Evolutionary conservation across 2,329 filamentous ascomycete species (phyloP), one percentile per base, ranked within the genome.

Genomic region (Talaromyces funiculosus): DNA sequence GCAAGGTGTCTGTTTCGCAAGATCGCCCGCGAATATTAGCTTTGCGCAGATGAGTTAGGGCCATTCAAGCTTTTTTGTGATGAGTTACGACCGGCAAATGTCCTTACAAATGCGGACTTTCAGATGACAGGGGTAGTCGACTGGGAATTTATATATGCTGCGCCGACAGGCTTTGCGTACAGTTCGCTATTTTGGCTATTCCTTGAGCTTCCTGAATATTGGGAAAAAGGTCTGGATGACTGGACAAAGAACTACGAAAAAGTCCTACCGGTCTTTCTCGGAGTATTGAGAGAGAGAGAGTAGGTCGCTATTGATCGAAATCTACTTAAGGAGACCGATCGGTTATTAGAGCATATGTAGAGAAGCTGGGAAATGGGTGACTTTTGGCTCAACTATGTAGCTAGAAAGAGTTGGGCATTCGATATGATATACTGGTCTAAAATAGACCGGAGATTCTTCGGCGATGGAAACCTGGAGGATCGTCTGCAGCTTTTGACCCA

Each of bases 91-190:
- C 69, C 67, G 2, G 61, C 64, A 9, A 71, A 72, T 59, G 63
- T 71, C 7, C 38, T 43, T 43, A 2, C 53, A 62, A 18, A 51
- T 53, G 10, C 12, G 57, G 47, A n/a, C n/a, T 10, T 45, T 67
- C 3, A 51, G 64, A 3, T 68, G 20, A 59, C 61, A 1, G 67
- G 61, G 0, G 67, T 65, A 3, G 64, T 72, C n/a, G 69, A 72
- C 59, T 71, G 69, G 69, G 70, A 72, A 54, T 71, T 66, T 53
- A 64, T 62, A 16, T 69, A 70, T 56, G 59, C 66, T n/a, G 67
- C 59, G 3, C 66, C 66, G 0, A 16, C 51, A 1, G 61, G 63
- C 10, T 67, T 69, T 49, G 60, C 64, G 0, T 54, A 64, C 14
- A 59, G 45, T 22, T 45, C 49, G 4, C 49, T 38, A 24, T 54